Conservation (phyloP, 352 stramenopile genomes). For the Phytophthora aleatoria region DNA sequence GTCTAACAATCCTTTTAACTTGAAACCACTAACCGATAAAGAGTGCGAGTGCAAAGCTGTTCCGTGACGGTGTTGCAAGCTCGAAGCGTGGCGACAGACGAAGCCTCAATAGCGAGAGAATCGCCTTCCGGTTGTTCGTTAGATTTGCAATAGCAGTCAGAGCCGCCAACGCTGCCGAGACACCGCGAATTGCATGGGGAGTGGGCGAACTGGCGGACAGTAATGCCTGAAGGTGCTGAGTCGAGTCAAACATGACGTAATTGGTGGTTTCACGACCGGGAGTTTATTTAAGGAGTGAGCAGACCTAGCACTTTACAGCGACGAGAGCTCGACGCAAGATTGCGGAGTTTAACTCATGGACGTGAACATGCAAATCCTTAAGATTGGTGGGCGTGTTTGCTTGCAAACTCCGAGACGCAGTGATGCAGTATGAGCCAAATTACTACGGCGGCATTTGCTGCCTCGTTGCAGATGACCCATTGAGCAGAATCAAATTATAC, state of each 20-base stretch:
- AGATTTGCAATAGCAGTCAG: conserved; percentile 33
- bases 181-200: conserved; percentile 38
- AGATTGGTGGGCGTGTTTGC: neutral
- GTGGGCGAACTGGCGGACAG: conserved; percentile 8
- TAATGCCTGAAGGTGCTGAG: conserved; percentile 6
- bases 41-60: conserved; percentile 43
- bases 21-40: conserved; percentile 48
- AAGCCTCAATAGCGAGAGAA: conserved; percentile 25
- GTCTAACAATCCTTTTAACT: neutral
- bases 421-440: no score
- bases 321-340: neutral
- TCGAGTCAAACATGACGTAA: conserved; percentile 20
- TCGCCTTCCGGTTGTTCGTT: conserved; percentile 31
- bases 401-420: no score
- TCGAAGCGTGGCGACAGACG: conserved; percentile 21
- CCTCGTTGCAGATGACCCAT: no score
- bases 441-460: no score
- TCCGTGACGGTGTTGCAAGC: conserved; percentile 38
- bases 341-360: neutral
- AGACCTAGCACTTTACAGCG: neutral
- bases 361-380: conserved; percentile 13
- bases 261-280: neutral
- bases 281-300: conserved; percentile 8
- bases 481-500: neutral
- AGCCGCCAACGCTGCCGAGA: conserved; percentile 24